These are phyloP conservation scores for Pseudopyrenochaeta lycopersici DNA, from an alignment of 2,329 filamentous ascomycete species.

Conservation along the genomic window DNA sequence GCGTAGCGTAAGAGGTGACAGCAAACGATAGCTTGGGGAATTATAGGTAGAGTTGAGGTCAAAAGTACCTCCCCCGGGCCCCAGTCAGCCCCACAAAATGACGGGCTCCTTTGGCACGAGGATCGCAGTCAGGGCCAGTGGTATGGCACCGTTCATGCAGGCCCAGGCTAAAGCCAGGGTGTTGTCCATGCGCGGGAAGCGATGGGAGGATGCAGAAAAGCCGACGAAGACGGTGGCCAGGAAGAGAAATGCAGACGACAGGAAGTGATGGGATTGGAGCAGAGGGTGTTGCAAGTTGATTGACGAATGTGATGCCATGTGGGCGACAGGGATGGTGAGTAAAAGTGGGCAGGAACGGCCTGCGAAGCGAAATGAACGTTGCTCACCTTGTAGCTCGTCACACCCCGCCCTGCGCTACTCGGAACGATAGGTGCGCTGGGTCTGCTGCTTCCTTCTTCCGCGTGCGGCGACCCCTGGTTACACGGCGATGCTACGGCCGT, in stretches of 20 bases:
- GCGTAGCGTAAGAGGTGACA: constrained; percentile 19
- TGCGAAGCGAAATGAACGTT: constrained; percentile 40
- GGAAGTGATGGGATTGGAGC: constrained; percentile 30
- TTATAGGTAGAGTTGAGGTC: constrained; percentile 42
- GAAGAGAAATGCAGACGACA: constrained; percentile 7
- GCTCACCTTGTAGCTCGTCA: constrained; percentile 41
- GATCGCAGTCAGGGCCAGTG: constrained; percentile 24
- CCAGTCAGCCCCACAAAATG: constrained; percentile 28
- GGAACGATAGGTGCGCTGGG: constrained; percentile 14
- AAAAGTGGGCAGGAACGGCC: constrained; percentile 21
- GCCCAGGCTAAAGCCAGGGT: constrained; percentile 29
- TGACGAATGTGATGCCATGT: constrained; percentile 43
- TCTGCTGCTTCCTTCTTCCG: constrained; percentile 1
- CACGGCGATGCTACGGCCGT: constrained; percentile 10
- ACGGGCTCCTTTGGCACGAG: constrained; percentile 27
- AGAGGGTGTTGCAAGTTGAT: constrained; percentile 41
- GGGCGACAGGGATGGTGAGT: constrained; percentile 40
- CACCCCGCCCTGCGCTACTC: constrained; percentile 22
- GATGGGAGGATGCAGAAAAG: constrained; percentile 4
- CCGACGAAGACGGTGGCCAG: constrained; percentile 11
- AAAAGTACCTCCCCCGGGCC: constrained; percentile 20
- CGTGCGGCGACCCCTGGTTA: constrained; percentile 4
- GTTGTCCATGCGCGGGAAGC: constrained; percentile 11
- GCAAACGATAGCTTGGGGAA: constrained; percentile 20
- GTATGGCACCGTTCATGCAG: constrained; percentile 32